Evolutionary conservation across 306 rosid species (phyloP).

Genomic region (Cucurbita ficifolia): DNA sequence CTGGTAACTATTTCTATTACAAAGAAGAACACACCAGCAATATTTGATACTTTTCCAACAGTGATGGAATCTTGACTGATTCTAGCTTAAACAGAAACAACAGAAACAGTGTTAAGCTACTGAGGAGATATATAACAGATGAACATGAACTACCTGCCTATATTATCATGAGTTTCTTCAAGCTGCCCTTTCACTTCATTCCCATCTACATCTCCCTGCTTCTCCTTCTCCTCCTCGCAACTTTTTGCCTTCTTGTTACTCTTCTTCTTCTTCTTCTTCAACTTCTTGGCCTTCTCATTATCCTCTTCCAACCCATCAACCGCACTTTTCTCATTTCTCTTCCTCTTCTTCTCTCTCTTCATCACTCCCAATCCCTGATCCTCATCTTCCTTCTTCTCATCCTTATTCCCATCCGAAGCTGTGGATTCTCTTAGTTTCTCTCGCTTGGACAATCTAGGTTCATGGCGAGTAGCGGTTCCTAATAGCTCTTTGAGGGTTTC

Average conservation of each 20-base stretch:
- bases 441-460: slow-evolving; percentile 59
- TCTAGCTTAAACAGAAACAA: too few species aligned
- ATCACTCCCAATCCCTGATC: slow-evolving; percentile 6
- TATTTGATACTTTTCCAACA: background rate
- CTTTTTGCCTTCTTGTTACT: slow-evolving; percentile 9
- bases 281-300: slow-evolving; percentile 17
- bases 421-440: slow-evolving; percentile 42
- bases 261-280: slow-evolving; percentile 13
- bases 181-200: slow-evolving; percentile 12
- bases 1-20: background rate
- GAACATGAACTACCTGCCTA: slow-evolving; percentile 28
- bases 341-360: slow-evolving; percentile 14
- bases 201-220: slow-evolving; percentile 15
- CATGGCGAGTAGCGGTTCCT: slow-evolving; percentile 21
- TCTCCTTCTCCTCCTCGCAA: slow-evolving; percentile 15
- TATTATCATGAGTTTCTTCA: slow-evolving; percentile 16
- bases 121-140: background rate
- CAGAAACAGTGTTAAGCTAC: too few species aligned
- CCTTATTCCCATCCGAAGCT: slow-evolving; percentile 6
- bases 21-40: background rate
- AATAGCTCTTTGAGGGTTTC: slow-evolving; percentile 32
- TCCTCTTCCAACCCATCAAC: slow-evolving; percentile 11
- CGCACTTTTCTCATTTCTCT: slow-evolving; percentile 16
- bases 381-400: slow-evolving; percentile 8
- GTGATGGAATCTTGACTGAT: background rate